Base-by-base conservation (phyloP, 768 basidiomycete genomes). In the Hebeloma cylindrosporum region DNA sequence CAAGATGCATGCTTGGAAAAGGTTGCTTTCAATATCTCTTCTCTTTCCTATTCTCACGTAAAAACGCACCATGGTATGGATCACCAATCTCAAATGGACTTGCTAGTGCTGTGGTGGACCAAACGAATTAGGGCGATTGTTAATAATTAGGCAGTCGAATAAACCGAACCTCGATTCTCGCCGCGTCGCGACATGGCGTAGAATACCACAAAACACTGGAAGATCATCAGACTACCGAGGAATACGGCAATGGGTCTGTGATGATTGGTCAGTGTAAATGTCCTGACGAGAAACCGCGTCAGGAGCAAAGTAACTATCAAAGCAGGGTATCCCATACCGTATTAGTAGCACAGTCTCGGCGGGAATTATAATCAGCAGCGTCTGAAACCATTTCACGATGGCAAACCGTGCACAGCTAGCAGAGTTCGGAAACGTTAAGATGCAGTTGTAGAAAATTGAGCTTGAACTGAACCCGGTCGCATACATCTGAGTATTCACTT, bases 381-480 rank as follows among this genome's bases (percentile, higher is more conserved):
- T 60, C 38, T 63, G 57, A 10, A 60, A 38, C 60, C 60, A 63
- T 48, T 63, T 57, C 3, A 61, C 59, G 26, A 61, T 60, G 7
- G 60, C 60, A 37, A 63, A 63, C 11, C 59, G 60, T 37, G 60
- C 48, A 46, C 62, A 63, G 25, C 60, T 63, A 28, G 18, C 23
- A 17, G 5, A 20, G 13, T 16, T 37, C 5, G 39, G 32, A 32
- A 36, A 10, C 16, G 23, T 26, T 17, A n/a, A 17, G 18, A 25
- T 16, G 21, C n/a, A 17, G 29, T 13, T 11, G 2, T 18, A n/a
- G 18, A 14, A 34, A n/a, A 9, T 40, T 3, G 26, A 30, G 17
- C 13, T 16, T 7, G 39, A n/a, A n/a, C n/a, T 2, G 11, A 31
- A 34, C 16, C 20, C n/a, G 25, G 7, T 18, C 5, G 37, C 50